These are phyloP conservation scores for Penicillium palitans DNA, from an alignment of 2,329 filamentous ascomycete genomes.

Conservation along the genomic window DNA sequence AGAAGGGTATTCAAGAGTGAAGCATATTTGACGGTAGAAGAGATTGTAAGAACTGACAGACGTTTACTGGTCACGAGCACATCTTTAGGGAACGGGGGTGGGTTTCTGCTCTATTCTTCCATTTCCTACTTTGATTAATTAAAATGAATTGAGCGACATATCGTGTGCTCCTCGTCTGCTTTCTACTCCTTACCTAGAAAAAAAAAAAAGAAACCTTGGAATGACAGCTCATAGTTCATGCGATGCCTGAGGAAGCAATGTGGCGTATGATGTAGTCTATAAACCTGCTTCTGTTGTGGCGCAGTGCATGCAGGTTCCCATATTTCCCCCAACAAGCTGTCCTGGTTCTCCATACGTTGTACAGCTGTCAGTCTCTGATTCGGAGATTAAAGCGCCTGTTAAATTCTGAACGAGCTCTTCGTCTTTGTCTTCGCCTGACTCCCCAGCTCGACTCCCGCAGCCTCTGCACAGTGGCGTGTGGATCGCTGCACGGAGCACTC, in stretches of 20 bases:
- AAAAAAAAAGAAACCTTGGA: too few relatives aligned
- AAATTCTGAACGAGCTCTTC: not conserved
- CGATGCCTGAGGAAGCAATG: not conserved
- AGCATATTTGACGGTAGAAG: too few relatives aligned
- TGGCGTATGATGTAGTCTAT: not conserved
- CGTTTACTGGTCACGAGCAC: not conserved
- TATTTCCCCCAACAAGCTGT: not conserved
- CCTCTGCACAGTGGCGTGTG: not conserved
- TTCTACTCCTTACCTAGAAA: not conserved
- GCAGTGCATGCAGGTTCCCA: slow-evolving; percentile 6
- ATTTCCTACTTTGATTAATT: not conserved
- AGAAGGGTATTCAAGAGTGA: not conserved
- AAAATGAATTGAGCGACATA: not conserved
- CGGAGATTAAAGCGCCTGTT: not conserved
- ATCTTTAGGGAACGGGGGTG: not conserved
- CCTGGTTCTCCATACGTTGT: not conserved
- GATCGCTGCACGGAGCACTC: not conserved
- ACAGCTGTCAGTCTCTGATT: slow-evolving; percentile 4
- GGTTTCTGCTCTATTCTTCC: not conserved
- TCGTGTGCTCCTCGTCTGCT: not conserved
- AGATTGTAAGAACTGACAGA: not conserved
- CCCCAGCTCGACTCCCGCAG: not conserved
- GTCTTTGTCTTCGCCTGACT: not conserved
- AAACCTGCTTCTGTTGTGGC: slow-evolving; percentile 1
- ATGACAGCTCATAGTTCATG: too few relatives aligned